Evolutionary conservation across 2,329 filamentous ascomycete species (phyloP).

Genomic region (Thelonectria blattea): DNA sequence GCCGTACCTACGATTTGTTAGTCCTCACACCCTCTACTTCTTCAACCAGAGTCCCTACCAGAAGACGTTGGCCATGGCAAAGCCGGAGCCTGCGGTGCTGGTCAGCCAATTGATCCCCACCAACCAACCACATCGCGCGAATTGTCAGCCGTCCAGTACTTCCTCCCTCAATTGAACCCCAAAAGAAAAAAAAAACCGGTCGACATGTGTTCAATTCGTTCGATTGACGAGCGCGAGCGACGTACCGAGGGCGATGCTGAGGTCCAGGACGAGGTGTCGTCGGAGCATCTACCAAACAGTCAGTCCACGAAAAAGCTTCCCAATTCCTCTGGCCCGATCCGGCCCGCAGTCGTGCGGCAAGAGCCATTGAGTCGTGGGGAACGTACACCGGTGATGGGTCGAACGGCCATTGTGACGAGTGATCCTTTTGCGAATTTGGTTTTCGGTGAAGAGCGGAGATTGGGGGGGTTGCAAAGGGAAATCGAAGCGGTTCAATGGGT

Average conservation of each 20-base stretch:
- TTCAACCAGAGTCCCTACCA: constrained; percentile 57
- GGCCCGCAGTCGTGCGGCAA: constrained; percentile 9
- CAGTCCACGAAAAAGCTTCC: constrained; percentile 40
- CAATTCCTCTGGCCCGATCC: constrained; percentile 28
- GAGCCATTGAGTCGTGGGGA: constrained; percentile 41
- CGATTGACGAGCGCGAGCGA: constrained; percentile 22
- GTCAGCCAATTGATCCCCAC: constrained; percentile 43
- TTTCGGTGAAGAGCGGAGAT: constrained; percentile 28
- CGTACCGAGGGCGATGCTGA: constrained; percentile 62
- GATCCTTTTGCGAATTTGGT: constrained; percentile 32
- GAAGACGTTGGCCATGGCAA: constrained; percentile 61
- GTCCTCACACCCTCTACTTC: background rate
- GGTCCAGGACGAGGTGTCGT: constrained; percentile 63
- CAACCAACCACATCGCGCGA: constrained; percentile 34
- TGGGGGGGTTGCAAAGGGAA: constrained; percentile 15
- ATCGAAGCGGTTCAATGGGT: constrained; percentile 25
- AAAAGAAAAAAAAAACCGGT: background rate
- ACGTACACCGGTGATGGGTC: constrained; percentile 67
- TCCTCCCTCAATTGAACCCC: constrained; percentile 20
- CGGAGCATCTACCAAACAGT: constrained; percentile 59
- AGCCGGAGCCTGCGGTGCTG: constrained; percentile 54
- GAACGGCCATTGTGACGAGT: constrained; percentile 58
- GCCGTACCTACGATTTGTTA: constrained; percentile 58
- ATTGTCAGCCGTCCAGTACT: constrained; percentile 31
- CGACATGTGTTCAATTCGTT: constrained; percentile 15